phyloP scores from a whole-genome alignment of 2,329 filamentous ascomycete species.

The Verticillium zaregamsianum region DNA sequence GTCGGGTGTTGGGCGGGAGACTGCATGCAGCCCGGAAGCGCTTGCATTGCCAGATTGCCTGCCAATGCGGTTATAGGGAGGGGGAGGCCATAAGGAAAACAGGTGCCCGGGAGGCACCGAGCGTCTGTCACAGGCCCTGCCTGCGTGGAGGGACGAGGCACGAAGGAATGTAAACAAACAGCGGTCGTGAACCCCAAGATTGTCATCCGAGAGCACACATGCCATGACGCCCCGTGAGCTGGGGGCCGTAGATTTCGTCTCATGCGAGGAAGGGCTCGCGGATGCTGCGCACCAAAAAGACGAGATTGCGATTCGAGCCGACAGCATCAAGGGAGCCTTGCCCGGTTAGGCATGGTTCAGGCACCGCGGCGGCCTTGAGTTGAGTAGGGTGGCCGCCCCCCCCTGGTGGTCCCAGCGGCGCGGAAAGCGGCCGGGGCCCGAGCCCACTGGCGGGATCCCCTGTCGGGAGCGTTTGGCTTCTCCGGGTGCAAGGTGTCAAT shows the following conservation, averaged over 20 bases:
- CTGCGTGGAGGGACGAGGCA: background rate
- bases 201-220: background rate
- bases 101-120: background rate
- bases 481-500: background rate
- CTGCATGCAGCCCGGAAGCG: background rate
- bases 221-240: background rate
- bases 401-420: background rate
- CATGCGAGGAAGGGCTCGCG: background rate
- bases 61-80: background rate
- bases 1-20: background rate
- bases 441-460: background rate
- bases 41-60: background rate
- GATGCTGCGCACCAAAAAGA: background rate
- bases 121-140: background rate
- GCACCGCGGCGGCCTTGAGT: background rate
- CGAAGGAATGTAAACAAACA: background rate
- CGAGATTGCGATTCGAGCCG: background rate
- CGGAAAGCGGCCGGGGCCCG: background rate
- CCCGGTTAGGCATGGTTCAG: background rate
- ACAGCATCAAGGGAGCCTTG: background rate
- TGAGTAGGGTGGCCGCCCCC: background rate
- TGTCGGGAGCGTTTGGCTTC: background rate
- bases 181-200: background rate
- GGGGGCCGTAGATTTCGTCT: background rate
- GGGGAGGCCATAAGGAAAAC: background rate